These are phyloP conservation scores for Nannochloropsis gaditana DNA, from an alignment of 108 stramenopile species.

Conservation along the genomic window DNA sequence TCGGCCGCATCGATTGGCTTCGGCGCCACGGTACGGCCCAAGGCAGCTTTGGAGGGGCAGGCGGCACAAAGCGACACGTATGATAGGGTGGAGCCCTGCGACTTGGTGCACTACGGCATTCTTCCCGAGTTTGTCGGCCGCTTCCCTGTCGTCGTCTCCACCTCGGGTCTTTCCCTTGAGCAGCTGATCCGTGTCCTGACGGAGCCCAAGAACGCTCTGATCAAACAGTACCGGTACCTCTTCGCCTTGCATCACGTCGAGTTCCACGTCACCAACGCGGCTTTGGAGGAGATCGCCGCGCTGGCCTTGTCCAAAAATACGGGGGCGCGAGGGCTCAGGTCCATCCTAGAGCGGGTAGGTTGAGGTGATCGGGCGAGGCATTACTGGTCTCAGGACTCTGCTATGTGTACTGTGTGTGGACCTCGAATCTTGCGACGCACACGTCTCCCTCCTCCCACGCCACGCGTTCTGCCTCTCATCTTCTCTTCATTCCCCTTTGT, in stretches of 20 bases:
- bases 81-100: slow-evolving; percentile 48
- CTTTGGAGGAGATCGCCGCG: slow-evolving; percentile 78
- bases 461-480: background rate
- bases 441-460: background rate
- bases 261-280: slow-evolving; percentile 87
- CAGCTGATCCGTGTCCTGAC: slow-evolving; percentile 89
- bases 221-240: slow-evolving; percentile 88
- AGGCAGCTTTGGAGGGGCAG: slow-evolving; percentile 64
- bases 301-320: slow-evolving; percentile 80
- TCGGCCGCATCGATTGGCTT: slow-evolving; percentile 89
- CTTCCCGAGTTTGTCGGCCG: slow-evolving; percentile 96
- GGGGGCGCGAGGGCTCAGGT: slow-evolving; percentile 87
- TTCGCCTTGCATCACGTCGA: slow-evolving; percentile 89
- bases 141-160: slow-evolving; percentile 89
- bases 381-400: background rate
- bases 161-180: slow-evolving; percentile 77
- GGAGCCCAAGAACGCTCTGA: slow-evolving; percentile 85
- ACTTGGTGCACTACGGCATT: slow-evolving; percentile 44
- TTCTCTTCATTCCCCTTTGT: background rate
- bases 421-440: background rate
- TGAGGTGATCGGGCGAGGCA: background rate
- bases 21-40: slow-evolving; percentile 89
- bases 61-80: background rate
- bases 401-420: background rate
- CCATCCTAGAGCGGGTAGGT: slow-evolving; percentile 71